Conservation (phyloP, 1,284 basidiomycete species). For the Pterula multifida region DNA sequence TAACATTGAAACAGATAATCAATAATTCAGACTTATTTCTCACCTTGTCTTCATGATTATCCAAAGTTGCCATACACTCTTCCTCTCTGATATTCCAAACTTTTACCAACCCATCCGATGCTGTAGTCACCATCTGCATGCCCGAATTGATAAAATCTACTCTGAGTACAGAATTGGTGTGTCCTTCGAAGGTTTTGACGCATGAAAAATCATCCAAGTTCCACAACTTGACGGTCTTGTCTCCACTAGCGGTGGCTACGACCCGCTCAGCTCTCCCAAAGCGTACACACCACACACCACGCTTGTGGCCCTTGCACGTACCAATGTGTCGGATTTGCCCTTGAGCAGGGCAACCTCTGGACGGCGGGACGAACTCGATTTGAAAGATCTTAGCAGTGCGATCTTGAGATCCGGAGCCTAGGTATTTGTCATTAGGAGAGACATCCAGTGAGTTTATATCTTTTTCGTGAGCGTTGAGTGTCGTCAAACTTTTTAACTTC, state of each 20-base stretch:
- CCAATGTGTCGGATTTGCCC: conserved; percentile 75
- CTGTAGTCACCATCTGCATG: conserved; percentile 80
- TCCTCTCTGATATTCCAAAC: conserved; percentile 91
- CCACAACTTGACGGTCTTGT: conserved; percentile 93
- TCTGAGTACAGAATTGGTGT: conserved; percentile 92
- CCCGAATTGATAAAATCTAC: conserved; percentile 83
- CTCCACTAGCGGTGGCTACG: conserved; percentile 88
- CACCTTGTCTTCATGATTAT: conserved; percentile 95
- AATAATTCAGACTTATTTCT: conserved; percentile 15
- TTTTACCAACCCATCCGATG: conserved; percentile 92
- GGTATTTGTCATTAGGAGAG: conserved; percentile 78
- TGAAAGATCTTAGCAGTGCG: conserved; percentile 87
- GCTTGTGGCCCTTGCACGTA: conserved; percentile 90
- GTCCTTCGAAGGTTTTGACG: conserved; percentile 92
- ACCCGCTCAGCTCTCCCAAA: conserved; percentile 81
- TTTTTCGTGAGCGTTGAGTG: conserved; percentile 92
- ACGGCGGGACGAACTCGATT: conserved; percentile 44
- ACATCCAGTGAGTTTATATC: conserved; percentile 97
- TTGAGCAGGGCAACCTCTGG: conserved; percentile 29
- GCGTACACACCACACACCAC: conserved; percentile 91
- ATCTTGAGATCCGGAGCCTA: conserved; percentile 95
- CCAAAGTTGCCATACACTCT: conserved; percentile 78
- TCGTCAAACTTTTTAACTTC: conserved; percentile 73
- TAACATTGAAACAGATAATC: too few relatives aligned
- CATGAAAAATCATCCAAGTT: conserved; percentile 85